These are phyloP conservation scores for Fusarium sororula DNA, from an alignment of 2,329 filamentous ascomycete species.

Conservation along the genomic window DNA sequence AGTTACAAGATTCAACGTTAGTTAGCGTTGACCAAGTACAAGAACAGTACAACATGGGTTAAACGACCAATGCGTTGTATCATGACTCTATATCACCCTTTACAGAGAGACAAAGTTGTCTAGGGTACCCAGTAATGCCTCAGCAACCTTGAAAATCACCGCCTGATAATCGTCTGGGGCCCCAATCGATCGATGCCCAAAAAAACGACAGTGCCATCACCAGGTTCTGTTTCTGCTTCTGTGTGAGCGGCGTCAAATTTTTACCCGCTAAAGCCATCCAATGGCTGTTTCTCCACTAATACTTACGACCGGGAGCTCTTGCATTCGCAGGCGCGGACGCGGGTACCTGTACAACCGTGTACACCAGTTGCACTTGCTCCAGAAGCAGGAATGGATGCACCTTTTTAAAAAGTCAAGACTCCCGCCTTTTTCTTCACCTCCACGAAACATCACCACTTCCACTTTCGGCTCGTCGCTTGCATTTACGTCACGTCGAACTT, in stretches of 20 bases:
- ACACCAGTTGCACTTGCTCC: not conserved
- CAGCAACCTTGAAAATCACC: slow-evolving; percentile 12
- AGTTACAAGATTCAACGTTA: not conserved
- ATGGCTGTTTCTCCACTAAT: slow-evolving; percentile 16
- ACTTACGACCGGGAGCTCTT: slow-evolving; percentile 12
- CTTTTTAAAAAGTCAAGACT: slow-evolving; percentile 35
- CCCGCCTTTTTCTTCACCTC: slow-evolving; percentile 34
- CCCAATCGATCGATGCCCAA: slow-evolving; percentile 36
- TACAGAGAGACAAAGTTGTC: not conserved
- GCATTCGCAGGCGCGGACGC: slow-evolving; percentile 12
- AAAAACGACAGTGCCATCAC: slow-evolving; percentile 29
- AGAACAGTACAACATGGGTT: slow-evolving; percentile 5
- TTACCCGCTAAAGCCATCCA: slow-evolving; percentile 33
- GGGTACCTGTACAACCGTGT: slow-evolving; percentile 9
- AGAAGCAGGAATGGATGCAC: not conserved
- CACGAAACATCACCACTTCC: slow-evolving; percentile 20
- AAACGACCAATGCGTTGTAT: slow-evolving; percentile 8
- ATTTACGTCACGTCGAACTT: not conserved
- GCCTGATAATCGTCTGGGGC: slow-evolving; percentile 20
- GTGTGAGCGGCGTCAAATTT: slow-evolving; percentile 36
- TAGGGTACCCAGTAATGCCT: slow-evolving; percentile 9
- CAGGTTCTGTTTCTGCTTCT: slow-evolving; percentile 30
- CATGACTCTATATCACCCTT: not conserved
- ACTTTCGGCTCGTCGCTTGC: slow-evolving; percentile 29
- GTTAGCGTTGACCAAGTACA: not conserved